Evolutionary conservation across 495 filamentous ascomycete species (phyloP).

Genomic region (Hamigera avellanea): DNA sequence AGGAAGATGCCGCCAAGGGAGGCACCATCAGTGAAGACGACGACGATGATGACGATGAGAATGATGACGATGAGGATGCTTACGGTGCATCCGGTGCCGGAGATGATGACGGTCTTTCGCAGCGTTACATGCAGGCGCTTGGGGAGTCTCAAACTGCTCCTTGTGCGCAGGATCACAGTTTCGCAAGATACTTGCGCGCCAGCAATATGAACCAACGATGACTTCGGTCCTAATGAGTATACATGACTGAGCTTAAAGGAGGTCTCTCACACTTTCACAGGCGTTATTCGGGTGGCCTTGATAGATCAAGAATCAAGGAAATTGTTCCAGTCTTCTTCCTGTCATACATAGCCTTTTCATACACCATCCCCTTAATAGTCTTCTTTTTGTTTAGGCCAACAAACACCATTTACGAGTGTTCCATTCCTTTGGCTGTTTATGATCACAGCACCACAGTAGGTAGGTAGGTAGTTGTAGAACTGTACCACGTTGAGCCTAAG

Average conservation of each 20-base stretch:
- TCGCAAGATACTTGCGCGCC: slow-evolving; percentile 34
- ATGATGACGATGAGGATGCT: slow-evolving; percentile 20
- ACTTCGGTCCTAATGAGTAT: not conserved
- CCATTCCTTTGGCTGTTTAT: too few relatives aligned
- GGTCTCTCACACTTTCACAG: too few relatives aligned
- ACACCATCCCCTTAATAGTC: too few relatives aligned
- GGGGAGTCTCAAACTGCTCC: slow-evolving; percentile 15
- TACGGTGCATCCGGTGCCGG: slow-evolving; percentile 19
- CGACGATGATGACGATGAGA: slow-evolving; percentile 16
- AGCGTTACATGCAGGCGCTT: slow-evolving; percentile 36
- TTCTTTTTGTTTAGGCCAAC: too few relatives aligned
- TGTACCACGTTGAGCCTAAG: too few relatives aligned
- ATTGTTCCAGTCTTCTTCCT: too few relatives aligned
- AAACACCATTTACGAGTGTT: too few relatives aligned
- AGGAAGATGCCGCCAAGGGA: slow-evolving; percentile 23
- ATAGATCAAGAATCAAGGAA: not conserved
- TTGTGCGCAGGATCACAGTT: slow-evolving; percentile 34
- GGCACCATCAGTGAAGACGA: slow-evolving; percentile 21
- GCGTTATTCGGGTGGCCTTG: too few relatives aligned
- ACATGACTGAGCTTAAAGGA: too few relatives aligned
- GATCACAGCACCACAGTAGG: too few relatives aligned
- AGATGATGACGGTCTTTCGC: slow-evolving; percentile 28
- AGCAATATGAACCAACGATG: slow-evolving; percentile 23
- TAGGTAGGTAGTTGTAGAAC: too few relatives aligned
- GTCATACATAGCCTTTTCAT: too few relatives aligned